Base-by-base conservation (phyloP, 192 early-diverging fungal genomes). In the Oehlia diaphana region DNA sequence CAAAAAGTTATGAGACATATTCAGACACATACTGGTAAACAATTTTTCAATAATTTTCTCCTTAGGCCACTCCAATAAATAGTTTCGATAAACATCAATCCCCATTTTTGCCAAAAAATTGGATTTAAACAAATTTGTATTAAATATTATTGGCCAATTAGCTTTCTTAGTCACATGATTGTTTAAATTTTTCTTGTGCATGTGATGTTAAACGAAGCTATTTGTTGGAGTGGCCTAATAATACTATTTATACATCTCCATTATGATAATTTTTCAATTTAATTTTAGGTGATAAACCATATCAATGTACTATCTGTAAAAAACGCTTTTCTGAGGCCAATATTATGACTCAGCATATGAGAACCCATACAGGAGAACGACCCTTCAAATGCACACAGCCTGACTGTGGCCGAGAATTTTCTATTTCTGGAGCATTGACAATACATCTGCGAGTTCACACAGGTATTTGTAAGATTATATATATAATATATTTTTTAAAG, bases 321-420 rank as follows among this genome's bases (percentile, higher is more conserved):
- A 93, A 93, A 85, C 86, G 92, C 16, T 97, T 97, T 80, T 92
- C 92, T 44, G 95, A 96, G 82, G 84, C 89, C 4, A 90, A 89
- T 72, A 91, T 92, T 70, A 92, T 96, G 93, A 88, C 90, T 67
- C 90, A 92, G 76, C 93, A 94, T 72, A 89, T 91, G 88, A 87
- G 92, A 44, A 91, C 89, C 19, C 94, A 95, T 81, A 93, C 94
- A 14, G 93, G 93, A 50, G 94, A 94, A 75, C 87, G 87, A 72
- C 94, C 94, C 7, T 92, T 87, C 83, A 88, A 84, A 75, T 95
- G 94, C 77, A 89, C 80, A 3, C 84, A 89, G 78, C 83, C 84
- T 16, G 90, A 86, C 35, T 94, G 94, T 72, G 87, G 84, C 74
- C 89, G 90, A 71, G 83, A 87, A 75, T 94, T 93, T 82, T 89